Evolutionary conservation across 495 filamentous ascomycete species (phyloP), one percentile per base, ranked within the genome.

Genomic region (Xylaria palmicola): DNA sequence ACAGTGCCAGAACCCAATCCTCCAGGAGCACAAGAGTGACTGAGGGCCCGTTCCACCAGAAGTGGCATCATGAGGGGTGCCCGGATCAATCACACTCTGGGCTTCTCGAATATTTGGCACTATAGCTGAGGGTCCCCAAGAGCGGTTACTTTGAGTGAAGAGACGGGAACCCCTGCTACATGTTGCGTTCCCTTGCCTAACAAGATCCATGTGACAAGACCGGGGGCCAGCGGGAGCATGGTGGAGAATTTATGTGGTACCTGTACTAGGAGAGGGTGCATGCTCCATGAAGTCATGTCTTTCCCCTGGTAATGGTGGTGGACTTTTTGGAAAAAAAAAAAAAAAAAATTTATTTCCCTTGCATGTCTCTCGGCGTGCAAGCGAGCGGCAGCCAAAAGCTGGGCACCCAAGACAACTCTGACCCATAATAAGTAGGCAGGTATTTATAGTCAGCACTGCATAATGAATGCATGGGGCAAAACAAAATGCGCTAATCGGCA

Each of bases 1-100:
- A 53, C 39, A 43, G 50, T 61, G 41, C 20, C 49, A 45, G 24
- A 48, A 39, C 51, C 27, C 40, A 27, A 61, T 61, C 50, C 39
- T 61, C 29, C 50, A 52, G 49, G n/a, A 47, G 39, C 55, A 30
- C 29, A 24, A 26, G 30, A 24, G 44, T 39, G 56, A 36, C n/a
- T 32, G 6, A 54, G 39, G 30, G 22, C 41, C 56, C 2, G 32
- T 50, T 50, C 44, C n/a, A 39, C 44, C 22, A 13, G 27, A 30
- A 26, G 29, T 41, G 41, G 41, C 57, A 52, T 52, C 37, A 41
- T 52, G 47, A 34, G 47, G 57, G 47, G 56, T 59, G 47, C 32
- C 56, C 13, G 27, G 39, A 44, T 44, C 39, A 52, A 58, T 43
- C 36, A 32, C 47, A 51, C 24, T 5, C 24, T 51, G 17, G 19